Evolutionary conservation across 305 asterid species (phyloP).

Genomic region (Solanum hybrid): DNA sequence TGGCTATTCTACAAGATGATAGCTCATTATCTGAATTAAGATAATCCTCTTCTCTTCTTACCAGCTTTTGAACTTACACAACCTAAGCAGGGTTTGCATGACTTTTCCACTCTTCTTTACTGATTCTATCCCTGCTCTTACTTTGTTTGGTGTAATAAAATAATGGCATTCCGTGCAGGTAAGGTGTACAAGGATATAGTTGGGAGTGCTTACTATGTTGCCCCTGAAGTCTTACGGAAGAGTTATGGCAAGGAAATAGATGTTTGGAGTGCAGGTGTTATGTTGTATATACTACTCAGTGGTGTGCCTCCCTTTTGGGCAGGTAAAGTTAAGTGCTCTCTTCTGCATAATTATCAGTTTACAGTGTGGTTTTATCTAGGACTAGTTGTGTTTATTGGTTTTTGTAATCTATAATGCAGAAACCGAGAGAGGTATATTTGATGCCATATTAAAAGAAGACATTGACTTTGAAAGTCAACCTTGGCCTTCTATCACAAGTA

Average conservation of each 20-base stretch:
- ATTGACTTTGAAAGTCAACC: constrained; percentile 65
- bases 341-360: not conserved
- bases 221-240: constrained; percentile 64
- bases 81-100: not conserved
- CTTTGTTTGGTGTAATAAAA: not conserved
- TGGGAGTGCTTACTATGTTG: constrained; percentile 84
- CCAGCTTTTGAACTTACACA: not conserved
- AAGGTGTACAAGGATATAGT: constrained; percentile 58
- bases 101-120: not conserved
- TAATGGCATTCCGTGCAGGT: constrained; percentile 28
- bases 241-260: constrained; percentile 69
- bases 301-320: constrained; percentile 94
- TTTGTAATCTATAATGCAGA: constrained; percentile 29
- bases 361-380: not conserved
- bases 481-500: constrained; percentile 69
- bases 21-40: not conserved
- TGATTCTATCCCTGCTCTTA: not conserved
- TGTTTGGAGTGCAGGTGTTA: constrained; percentile 87
- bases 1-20: not conserved
- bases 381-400: not conserved
- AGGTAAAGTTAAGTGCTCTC: constrained; percentile 29
- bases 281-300: constrained; percentile 61
- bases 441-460: constrained; percentile 51
- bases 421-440: constrained; percentile 67
- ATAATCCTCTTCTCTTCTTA: not conserved